phyloP scores from a whole-genome alignment of 371 early-diverging fungal genomes.

The Zancudomyces culisetae region DNA sequence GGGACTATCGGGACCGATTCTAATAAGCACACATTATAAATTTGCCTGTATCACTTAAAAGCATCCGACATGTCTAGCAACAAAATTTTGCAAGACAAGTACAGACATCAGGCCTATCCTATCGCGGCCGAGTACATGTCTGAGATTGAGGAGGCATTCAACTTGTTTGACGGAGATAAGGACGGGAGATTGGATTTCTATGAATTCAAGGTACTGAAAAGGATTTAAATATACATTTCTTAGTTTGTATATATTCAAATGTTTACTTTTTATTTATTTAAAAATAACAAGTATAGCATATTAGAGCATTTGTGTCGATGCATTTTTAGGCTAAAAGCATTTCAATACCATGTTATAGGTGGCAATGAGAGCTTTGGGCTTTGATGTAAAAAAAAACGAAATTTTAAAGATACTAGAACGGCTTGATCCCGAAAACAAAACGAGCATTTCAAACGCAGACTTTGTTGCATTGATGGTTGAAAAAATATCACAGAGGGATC shows the following conservation, averaged over 20 bases:
- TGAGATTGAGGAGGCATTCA: constrained; percentile 53
- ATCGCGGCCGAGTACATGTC: constrained; percentile 41
- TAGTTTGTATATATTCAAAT: too few species aligned
- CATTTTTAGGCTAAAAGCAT: constrained; percentile 22
- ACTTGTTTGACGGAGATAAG: constrained; percentile 53
- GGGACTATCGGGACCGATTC: too few species aligned
- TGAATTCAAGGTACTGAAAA: constrained; percentile 40
- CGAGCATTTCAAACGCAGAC: constrained; percentile 35
- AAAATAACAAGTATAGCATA: too few species aligned
- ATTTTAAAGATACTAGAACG: constrained; percentile 40
- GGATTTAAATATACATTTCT: neutral
- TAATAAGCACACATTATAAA: too few species aligned
- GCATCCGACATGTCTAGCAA: too few species aligned
- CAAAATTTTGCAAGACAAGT: too few species aligned
- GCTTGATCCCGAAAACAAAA: constrained; percentile 30
- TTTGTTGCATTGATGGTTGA: constrained; percentile 49
- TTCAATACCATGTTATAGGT: too few species aligned
- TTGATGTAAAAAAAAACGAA: constrained; percentile 50
- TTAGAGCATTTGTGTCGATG: too few species aligned
- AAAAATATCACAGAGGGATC: constrained; percentile 41
- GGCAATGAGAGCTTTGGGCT: constrained; percentile 57
- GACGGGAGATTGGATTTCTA: constrained; percentile 48
- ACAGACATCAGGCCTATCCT: constrained; percentile 7
- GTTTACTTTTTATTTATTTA: too few species aligned
- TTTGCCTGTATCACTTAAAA: too few species aligned